Percentiles rank a stretch among this genome's conserved stretches.
These are phyloP conservation scores for Phytophthora palmivora DNA, from an alignment of 352 stramenopile species.

Conservation along the genomic window DNA sequence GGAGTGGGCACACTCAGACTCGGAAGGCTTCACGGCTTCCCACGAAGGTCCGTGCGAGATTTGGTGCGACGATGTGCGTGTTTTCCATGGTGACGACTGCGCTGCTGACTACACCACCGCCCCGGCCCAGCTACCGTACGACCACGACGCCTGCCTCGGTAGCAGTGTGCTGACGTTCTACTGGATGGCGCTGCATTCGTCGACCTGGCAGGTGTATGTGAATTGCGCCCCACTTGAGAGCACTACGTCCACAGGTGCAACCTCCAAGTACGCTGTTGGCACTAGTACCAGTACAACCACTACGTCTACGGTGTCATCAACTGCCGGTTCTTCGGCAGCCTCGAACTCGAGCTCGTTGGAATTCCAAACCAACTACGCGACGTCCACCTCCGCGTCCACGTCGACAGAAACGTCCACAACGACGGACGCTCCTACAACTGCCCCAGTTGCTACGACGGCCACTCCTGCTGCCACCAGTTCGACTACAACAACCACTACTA, in stretches of 20 bases:
- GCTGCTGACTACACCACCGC: slow-evolving; percentile 36
- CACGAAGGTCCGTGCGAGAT: slow-evolving; percentile 54
- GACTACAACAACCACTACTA: slow-evolving; percentile 10
- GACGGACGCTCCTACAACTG: slow-evolving; percentile 13
- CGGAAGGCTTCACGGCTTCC: slow-evolving; percentile 40
- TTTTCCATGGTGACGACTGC: slow-evolving; percentile 48
- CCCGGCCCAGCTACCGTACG: slow-evolving; percentile 44
- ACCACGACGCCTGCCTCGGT: slow-evolving; percentile 39
- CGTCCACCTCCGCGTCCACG: slow-evolving; percentile 4
- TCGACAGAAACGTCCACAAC: slow-evolving; percentile 12
- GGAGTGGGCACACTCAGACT: slow-evolving; percentile 38
- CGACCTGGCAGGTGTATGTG: slow-evolving; percentile 54
- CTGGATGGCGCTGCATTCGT: slow-evolving; percentile 53
- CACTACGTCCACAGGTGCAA: slow-evolving; percentile 30
- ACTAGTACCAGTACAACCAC: slow-evolving; percentile 7
- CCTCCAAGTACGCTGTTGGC: slow-evolving; percentile 30
- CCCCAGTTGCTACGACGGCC: slow-evolving; percentile 3
- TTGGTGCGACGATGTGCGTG: slow-evolving; percentile 49
- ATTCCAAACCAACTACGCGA: slow-evolving; percentile 19
- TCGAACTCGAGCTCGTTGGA: slow-evolving; percentile 24
- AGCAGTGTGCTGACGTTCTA: slow-evolving; percentile 39
- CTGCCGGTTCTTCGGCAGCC: slow-evolving; percentile 4
- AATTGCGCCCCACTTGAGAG: slow-evolving; percentile 43
- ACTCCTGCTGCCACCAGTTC: slow-evolving; percentile 14
- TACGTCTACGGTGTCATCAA: slow-evolving; percentile 18